These are phyloP conservation scores for Penicillium simplicissimum DNA, from an alignment of 495 filamentous ascomycete genomes.

Conservation along the genomic window DNA sequence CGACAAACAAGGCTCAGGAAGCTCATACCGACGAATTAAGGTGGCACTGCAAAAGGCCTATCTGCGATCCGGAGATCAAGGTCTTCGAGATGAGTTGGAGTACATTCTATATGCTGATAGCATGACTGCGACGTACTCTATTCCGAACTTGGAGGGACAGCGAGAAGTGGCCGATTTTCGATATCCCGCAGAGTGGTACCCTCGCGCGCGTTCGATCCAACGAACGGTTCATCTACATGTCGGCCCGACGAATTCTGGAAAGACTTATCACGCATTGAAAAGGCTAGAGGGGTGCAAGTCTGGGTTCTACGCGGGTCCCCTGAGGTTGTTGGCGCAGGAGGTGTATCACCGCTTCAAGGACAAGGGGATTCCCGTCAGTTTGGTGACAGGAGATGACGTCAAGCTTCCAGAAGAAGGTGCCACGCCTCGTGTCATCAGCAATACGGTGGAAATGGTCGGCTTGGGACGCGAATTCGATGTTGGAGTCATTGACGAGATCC, in stretches of 20 bases:
- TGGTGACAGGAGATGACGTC: constrained; percentile 91
- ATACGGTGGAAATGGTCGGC: constrained; percentile 96
- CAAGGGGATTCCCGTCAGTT: constrained; percentile 69
- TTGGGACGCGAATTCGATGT: constrained; percentile 73
- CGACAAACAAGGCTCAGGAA: constrained; percentile 18
- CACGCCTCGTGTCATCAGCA: constrained; percentile 63
- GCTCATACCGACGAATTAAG: constrained; percentile 32
- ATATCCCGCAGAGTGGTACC: constrained; percentile 90
- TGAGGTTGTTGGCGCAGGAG: constrained; percentile 91
- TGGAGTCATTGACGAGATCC: constrained; percentile 96
- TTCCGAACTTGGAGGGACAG: constrained; percentile 57
- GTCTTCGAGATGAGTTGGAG: constrained; percentile 56
- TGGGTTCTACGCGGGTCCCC: constrained; percentile 89
- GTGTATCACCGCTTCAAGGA: constrained; percentile 80
- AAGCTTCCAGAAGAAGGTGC: constrained; percentile 52
- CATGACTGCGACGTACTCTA: constrained; percentile 43
- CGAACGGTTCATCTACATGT: constrained; percentile 90
- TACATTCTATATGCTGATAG: constrained; percentile 59
- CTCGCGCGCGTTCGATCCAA: constrained; percentile 71
- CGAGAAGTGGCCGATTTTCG: constrained; percentile 72
- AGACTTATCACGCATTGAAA: constrained; percentile 93
- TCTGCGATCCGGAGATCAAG: constrained; percentile 45
- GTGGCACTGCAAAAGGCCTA: constrained; percentile 56
- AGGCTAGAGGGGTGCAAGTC: constrained; percentile 71
- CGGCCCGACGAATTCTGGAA: constrained; percentile 96